These are phyloP conservation scores for Physcomitrium patens DNA, from an alignment of 225 moss, liverwort and hornwort genomes.

Conservation along the genomic window DNA sequence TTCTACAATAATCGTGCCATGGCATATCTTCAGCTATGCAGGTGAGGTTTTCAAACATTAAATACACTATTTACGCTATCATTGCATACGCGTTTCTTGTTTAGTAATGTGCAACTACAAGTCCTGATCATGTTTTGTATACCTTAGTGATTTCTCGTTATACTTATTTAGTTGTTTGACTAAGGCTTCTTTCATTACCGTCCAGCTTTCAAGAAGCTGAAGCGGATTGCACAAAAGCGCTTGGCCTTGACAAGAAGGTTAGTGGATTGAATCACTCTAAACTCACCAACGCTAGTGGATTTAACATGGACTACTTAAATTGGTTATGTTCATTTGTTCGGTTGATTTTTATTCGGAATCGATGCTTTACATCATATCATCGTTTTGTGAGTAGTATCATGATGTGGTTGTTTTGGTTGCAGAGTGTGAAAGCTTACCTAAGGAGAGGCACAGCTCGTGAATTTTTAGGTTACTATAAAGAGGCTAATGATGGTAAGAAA, in stretches of 20 bases:
- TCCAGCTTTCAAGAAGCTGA: slow-evolving; percentile 94
- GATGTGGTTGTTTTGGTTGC: slow-evolving; percentile 33
- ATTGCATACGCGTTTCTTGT: not conserved
- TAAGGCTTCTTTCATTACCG: not conserved
- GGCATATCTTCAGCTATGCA: slow-evolving; percentile 95
- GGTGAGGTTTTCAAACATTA: slow-evolving; percentile 34
- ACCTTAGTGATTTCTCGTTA: not conserved
- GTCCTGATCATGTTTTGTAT: not conserved
- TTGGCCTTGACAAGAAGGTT: slow-evolving; percentile 94
- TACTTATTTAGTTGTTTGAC: not conserved
- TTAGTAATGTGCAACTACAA: not conserved
- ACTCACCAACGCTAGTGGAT: not conserved
- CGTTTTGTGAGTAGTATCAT: not conserved
- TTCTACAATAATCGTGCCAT: slow-evolving; percentile 94
- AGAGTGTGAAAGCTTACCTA: slow-evolving; percentile 93
- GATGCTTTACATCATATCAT: not conserved
- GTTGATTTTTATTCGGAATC: not conserved
- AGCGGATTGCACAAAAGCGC: slow-evolving; percentile 82
- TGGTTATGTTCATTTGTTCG: not conserved
- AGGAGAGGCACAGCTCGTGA: slow-evolving; percentile 95
- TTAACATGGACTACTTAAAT: slow-evolving; percentile 10
- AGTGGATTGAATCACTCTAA: slow-evolving; percentile 12
- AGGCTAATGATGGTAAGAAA: slow-evolving; percentile 64
- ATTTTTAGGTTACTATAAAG: slow-evolving; percentile 91
- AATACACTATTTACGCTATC: not conserved